Base-by-base conservation (phyloP, 2,329 filamentous ascomycete genomes). In the Neodidymelliopsis sp. region DNA sequence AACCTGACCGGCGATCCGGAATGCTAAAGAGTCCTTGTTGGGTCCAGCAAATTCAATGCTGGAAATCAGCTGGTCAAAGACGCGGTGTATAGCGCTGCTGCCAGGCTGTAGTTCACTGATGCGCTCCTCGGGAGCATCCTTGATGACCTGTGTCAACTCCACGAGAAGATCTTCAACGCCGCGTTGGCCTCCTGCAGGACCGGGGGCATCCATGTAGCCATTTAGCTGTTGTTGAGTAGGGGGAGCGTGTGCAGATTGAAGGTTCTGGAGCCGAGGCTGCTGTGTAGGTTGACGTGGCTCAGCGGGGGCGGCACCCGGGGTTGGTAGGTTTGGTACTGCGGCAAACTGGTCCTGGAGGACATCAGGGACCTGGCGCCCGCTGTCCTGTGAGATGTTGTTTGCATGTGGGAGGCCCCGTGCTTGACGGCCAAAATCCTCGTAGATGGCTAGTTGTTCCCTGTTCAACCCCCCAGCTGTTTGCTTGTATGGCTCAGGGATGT, bases 401-500 rank as follows among this genome's bases (percentile, higher is more conserved):
- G 67, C 79, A 68, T 75, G 85, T 60, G 67, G 79, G 30, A 81
- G 74, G n/a, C 81, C 83, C 46, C 91, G 87, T 20, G 90, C 87
- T 69, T 96, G 91, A 46, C 91, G 83, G 8, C 90, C 91, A 72
- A 99, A 99, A 56, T 97, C 92, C 66, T 97, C 92, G 66, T 99
- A 99, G 19, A 99, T 95, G 9, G 90, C 90, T 78, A 97, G 84
- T 66, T 99, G 94, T 64, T 97, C 91, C 18, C 88, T 82, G 66
- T 96, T 97, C 40, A 99, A 77, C 4, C 93, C 93, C 40, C 82
- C 82, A 10, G 90, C 87, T 27, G 88, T 87, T 60, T 97, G 84
- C 65, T 94, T 91, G 77, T 91, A 99, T 0, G 94, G 94, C 60
- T 94, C 90, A 0, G 93, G 93, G 55, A 99, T 96, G 30, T 91